Base-by-base conservation (phyloP, 495 filamentous ascomycete genomes). In the Tetracladium setigerum region DNA sequence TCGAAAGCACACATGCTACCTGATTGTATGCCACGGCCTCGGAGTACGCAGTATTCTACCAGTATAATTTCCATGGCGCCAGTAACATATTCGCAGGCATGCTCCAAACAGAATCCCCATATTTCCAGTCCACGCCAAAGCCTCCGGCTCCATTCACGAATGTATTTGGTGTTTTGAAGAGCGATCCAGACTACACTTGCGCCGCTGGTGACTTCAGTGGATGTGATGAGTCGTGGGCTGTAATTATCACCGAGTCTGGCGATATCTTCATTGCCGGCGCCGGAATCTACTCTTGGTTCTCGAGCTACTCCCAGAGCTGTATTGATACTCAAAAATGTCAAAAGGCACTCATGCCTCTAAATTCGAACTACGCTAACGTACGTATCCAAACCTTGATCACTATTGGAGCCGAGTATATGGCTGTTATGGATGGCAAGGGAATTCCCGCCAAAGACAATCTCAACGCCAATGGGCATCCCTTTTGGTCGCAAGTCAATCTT, bases 31-130 rank as follows among this genome's bases (percentile, higher is more conserved):
- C 82, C 22, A 80, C 87, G 1, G 76, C 75, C 0, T 80, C 80
- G 14, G 87, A 88, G 66, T 84, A 88, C 64, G 71, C 74, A 61
- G 74, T 79, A 53, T 62, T 88, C 15, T 90, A 89, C 69, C 84
- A 87, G 63, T 87, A 86, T 59, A 68, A 84, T 45, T 60, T 87
- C 38, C 58, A 69, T 42, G 71, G 72, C 36, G 80, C 82, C 2
- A 58, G 72, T 47, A 77, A 83, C 54, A 66, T 86, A 42, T 84
- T 78, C 64, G 74, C 82, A 56, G 78, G 72, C 4, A 61, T 79
- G 31, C 79, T 86, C 43, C 85, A 89, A 58, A 76, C 82, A 10
- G 85, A 89, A 55, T 79, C 75, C 0, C 80, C 83, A 5, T 89
- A 89, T 64, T 86, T 78, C 66, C 84, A 88, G 65, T 66, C 74